Percentiles rank a stretch among this genome's conserved stretches.
Evolutionary conservation across 2,329 filamentous ascomycete genomes (phyloP).

Genomic region (Cladosporium sp.): DNA sequence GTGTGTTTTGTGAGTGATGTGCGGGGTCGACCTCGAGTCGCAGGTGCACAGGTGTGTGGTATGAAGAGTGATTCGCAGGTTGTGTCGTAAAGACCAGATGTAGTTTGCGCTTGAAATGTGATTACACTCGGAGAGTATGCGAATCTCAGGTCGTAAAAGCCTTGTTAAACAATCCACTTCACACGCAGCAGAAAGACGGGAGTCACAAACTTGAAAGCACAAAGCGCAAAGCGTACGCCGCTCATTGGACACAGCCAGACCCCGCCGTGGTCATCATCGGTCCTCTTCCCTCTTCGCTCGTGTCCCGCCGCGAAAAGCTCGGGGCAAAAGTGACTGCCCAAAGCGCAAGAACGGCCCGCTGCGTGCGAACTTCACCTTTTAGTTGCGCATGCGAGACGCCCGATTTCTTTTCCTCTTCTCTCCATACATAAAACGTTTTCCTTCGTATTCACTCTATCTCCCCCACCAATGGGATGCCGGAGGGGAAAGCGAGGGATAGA

Average conservation of each 20-base stretch:
- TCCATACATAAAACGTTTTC: constrained; percentile 38
- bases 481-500: constrained; percentile 69
- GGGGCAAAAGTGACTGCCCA: background rate
- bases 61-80: background rate
- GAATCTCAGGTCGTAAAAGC: background rate
- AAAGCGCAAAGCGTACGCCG: constrained; percentile 1
- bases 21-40: constrained; percentile 2
- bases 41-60: background rate
- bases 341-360: background rate
- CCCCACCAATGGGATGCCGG: constrained; percentile 53
- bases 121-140: background rate
- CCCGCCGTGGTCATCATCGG: background rate
- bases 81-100: background rate
- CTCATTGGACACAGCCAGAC: constrained; percentile 2
- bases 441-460: constrained; percentile 66
- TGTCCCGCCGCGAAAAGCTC: background rate
- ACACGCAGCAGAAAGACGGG: no score
- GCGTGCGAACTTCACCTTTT: constrained; percentile 40
- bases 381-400: constrained; percentile 28
- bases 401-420: constrained; percentile 26
- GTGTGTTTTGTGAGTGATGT: constrained; percentile 9
- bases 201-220: no score
- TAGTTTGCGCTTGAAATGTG: background rate
- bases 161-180: background rate
- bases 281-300: background rate